A percentile compares a stretch with the other conserved stretches of the same genome.
These are phyloP conservation scores for Blastocystis sp. DNA, from an alignment of 352 stramenopile species.

Conservation along the genomic window DNA sequence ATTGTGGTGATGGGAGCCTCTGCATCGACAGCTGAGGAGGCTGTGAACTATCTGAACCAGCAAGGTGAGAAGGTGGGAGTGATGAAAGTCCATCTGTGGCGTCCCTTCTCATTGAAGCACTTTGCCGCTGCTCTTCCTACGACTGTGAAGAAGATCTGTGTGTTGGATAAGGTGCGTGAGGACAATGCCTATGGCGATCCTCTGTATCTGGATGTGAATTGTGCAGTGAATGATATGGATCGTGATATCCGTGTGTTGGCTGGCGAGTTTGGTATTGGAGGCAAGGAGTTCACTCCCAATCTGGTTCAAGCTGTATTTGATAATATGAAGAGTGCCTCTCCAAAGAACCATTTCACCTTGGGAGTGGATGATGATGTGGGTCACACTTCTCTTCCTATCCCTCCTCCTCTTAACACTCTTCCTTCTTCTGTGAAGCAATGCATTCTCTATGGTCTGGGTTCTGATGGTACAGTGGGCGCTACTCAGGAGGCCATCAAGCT, in stretches of 20 bases:
- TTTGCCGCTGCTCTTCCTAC: constrained; percentile 76
- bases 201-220: constrained; percentile 76
- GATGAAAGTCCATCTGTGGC: constrained; percentile 77
- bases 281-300: constrained; percentile 75
- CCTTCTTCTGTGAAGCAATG: constrained; percentile 78
- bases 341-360: constrained; percentile 78
- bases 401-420: constrained; percentile 73
- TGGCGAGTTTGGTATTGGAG: constrained; percentile 76
- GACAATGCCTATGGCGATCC: constrained; percentile 76
- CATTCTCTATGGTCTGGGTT: constrained; percentile 83
- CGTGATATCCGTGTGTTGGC: constrained; percentile 72
- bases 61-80: constrained; percentile 77
- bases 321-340: constrained; percentile 72
- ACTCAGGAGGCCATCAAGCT: constrained; percentile 75
- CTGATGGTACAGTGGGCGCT: constrained; percentile 75
- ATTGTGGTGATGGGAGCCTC: constrained; percentile 78
- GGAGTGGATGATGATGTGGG: constrained; percentile 78
- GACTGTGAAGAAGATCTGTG: constrained; percentile 75
- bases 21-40: constrained; percentile 72
- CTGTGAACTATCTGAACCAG: constrained; percentile 77
- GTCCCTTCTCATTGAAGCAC: constrained; percentile 78
- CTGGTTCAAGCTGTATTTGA: constrained; percentile 77
- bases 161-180: constrained; percentile 76
- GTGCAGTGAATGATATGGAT: constrained; percentile 75
- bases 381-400: constrained; percentile 72